Evolutionary conservation across 371 early-diverging fungal genomes (phyloP).

Genomic region (Apophysomyces trapeziformis): DNA sequence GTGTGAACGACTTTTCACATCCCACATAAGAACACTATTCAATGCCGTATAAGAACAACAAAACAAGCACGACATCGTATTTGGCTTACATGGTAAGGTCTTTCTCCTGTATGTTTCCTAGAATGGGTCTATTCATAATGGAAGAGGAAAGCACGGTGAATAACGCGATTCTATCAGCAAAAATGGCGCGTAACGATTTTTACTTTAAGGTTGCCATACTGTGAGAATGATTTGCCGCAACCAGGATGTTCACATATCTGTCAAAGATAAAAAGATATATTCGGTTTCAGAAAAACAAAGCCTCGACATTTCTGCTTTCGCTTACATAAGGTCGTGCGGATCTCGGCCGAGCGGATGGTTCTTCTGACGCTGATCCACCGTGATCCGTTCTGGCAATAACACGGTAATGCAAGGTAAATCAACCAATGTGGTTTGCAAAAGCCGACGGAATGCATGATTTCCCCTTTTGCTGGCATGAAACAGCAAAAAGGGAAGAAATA

Average conservation of each 20-base stretch:
- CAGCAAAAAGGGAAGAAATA: neutral
- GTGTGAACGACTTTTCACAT: conserved; percentile 14
- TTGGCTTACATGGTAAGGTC: conserved; percentile 11
- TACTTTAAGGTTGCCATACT: conserved; percentile 14
- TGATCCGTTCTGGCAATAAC: conserved; percentile 8
- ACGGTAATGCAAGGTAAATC: conserved; percentile 9
- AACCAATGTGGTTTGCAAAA: conserved; percentile 8
- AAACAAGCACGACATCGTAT: neutral
- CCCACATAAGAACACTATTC: conserved; percentile 11
- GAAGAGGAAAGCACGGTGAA: neutral
- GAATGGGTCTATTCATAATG: conserved; percentile 2
- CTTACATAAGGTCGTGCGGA: conserved; percentile 11
- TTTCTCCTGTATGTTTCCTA: conserved; percentile 15
- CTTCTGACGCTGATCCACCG: neutral
- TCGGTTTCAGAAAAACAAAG: neutral
- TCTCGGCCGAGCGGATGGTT: neutral
- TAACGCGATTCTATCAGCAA: too few species aligned
- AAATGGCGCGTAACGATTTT: neutral
- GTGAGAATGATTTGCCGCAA: conserved; percentile 11
- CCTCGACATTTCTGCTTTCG: too few species aligned
- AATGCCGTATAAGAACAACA: neutral
- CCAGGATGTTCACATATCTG: conserved; percentile 12
- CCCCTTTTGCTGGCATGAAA: neutral
- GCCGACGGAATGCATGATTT: conserved; percentile 5
- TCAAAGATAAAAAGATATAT: neutral